Base-by-base conservation (phyloP, 495 filamentous ascomycete species). In the Neurospora sp. region DNA sequence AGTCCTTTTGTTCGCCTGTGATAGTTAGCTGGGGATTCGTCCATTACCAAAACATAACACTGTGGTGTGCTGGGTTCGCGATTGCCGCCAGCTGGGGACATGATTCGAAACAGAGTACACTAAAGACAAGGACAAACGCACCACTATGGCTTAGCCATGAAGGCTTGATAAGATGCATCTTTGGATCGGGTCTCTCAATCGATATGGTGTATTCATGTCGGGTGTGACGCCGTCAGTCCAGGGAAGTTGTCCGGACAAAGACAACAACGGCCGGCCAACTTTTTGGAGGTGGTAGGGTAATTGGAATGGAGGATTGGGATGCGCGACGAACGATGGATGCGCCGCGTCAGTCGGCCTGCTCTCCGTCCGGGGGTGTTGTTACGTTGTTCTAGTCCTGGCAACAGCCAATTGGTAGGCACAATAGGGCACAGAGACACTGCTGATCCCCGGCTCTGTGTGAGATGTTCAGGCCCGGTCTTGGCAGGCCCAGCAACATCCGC, bases 91-190 rank as follows among this genome's bases (percentile, higher is more conserved):
- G 42, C 42, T n/a, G 7, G 42, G n/a, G 42, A 38, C n/a, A 53
- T n/a, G 16, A 69, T 68, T 68, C 61, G 27, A 31, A 27, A 31
- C 27, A 31, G 27, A 31, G 27, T 31, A 31, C 27, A 31, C 27
- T 31, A 31, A 27, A 31, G 27, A 61, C 53, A 16, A 61, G 53
- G 53, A 38, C 12, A 41, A 45, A 82, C 84, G 74, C 85, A 94
- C 93, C 92, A 84, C 91, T 91, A 85, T 97, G 96, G 70, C 90
- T 94, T 72, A 98, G 89, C 94, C 94, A 98, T 74, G 90, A 87
- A 73, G 95, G 95, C 86, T 94, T 96, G 81, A 97, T 92, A 82
- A 97, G 90, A 84, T 90, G 91, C 95, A 98, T 86, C 73, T 69
- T 79, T 35, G 74, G 27, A 44, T 71, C 41, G 35, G 70, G 40